phyloP scores from a whole-genome alignment of 148 eudicot genomes.

The Euryodendron excelsum region DNA sequence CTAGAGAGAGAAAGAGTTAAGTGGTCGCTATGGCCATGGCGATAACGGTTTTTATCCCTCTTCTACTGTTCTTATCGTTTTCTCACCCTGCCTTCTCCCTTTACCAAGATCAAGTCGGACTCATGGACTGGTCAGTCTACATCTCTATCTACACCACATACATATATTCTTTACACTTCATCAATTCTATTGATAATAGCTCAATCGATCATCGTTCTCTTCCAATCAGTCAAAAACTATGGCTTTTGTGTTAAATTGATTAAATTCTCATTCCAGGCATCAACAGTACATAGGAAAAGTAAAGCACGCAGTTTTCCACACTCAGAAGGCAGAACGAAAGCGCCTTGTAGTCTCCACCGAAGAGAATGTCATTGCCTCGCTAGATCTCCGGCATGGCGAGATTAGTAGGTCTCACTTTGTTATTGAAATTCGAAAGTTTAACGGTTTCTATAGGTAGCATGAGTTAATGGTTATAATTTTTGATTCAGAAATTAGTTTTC shows the following conservation, averaged over 20 bases:
- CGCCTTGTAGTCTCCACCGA: slow-evolving; percentile 88
- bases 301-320: slow-evolving; percentile 90
- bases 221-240: neutral
- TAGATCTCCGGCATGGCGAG: slow-evolving; percentile 97
- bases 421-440: neutral
- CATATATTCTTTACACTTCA: neutral
- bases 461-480: neutral
- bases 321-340: slow-evolving; percentile 95
- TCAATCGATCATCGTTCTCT: neutral
- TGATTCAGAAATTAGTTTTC: slow-evolving; percentile 3
- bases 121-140: slow-evolving; percentile 64
- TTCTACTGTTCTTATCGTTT: slow-evolving; percentile 38
- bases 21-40: slow-evolving; percentile 59
- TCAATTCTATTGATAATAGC: neutral
- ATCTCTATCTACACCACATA: neutral
- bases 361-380: slow-evolving; percentile 83
- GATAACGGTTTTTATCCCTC: slow-evolving; percentile 57
- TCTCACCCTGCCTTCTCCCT: slow-evolving; percentile 43
- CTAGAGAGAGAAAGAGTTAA: too few relatives aligned
- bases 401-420: slow-evolving; percentile 50
- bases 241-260: neutral
- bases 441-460: neutral
- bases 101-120: slow-evolving; percentile 88
- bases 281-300: slow-evolving; percentile 95
- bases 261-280: slow-evolving; percentile 50